Evolutionary conservation across 108 stramenopile genomes (phyloP), one percentile per base, ranked within the genome.

Genomic region (Fistulifera solaris): DNA sequence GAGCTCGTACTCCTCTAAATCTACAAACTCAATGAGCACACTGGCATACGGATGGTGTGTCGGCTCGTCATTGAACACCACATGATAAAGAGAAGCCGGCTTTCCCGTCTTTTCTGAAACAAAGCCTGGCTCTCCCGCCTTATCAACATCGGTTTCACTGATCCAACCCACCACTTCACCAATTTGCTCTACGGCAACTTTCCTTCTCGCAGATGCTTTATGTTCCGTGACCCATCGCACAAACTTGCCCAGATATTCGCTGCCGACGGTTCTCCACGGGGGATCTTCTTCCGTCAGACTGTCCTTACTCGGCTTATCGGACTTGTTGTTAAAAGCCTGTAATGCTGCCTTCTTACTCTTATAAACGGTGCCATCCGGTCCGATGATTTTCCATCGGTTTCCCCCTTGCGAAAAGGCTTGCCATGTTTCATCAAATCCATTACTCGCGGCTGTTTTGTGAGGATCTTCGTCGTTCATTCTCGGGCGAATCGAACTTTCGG

Each of bases 71-170:
- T 75, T 73, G 68, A 90, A 90, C 11, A 73, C 57, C 18, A 77
- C 78, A 72, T 90, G 80, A 44, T 84, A 90, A 8, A 90, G 63
- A 27, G 59, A 52, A 12, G 85, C 89, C 15, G 84, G 84, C 40
- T 82, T 40, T 4, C 78, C 77, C 1, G 82, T 80, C 23, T 45
- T 45, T 49, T 79, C 81, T 1, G 77, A 81, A 17, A 76, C 56
- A 59, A 79, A 90, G n/a, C 89, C 89, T 28, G 89, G 89, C 28
- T 82, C 66, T 14, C 89, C 89, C 27, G 78, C 74, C 56, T 72
- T 79, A 56, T 90, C 89, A 7, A 78, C 65, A 55, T 90, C 89
- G 0, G 80, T 69, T 12, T 71, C 81, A 50, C 80, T 63, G 27
- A 90, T 90, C 75, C 77, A 90, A 17, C 85, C 85, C 45, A 63